phyloP scores from a whole-genome alignment of 1,284 basidiomycete species.

The Leccinum fuscescens region DNA sequence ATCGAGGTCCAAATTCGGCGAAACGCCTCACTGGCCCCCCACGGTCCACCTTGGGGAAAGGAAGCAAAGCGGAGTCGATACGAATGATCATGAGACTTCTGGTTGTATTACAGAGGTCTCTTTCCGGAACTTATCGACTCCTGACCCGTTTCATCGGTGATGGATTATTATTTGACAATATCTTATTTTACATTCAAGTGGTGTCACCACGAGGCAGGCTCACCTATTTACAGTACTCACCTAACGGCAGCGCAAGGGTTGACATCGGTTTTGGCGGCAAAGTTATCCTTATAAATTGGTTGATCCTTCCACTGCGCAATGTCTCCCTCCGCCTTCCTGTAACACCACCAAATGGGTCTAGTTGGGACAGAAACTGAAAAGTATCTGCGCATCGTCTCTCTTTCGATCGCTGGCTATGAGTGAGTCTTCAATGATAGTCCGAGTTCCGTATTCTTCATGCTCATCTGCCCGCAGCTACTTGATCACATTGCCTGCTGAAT shows the following conservation, averaged over 20 bases:
- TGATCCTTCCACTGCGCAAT: neutral
- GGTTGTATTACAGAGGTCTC: neutral
- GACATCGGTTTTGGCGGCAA: neutral
- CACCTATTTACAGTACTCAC: conserved; percentile 4
- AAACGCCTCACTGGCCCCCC: neutral
- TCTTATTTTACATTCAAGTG: neutral
- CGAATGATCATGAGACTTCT: neutral
- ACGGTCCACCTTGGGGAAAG: neutral
- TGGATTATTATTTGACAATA: neutral
- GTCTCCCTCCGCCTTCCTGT: neutral
- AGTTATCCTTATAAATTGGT: conserved; percentile 17
- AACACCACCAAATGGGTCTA: conserved; percentile 13
- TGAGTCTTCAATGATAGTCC: conserved; percentile 10
- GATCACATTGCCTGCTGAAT: conserved; percentile 41
- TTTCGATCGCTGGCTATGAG: conserved; percentile 35
- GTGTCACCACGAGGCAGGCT: neutral
- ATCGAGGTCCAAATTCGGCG: neutral
- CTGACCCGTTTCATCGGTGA: conserved; percentile 8
- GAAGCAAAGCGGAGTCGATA: neutral
- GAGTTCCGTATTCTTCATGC: neutral
- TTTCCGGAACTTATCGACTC: neutral
- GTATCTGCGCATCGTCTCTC: conserved; percentile 31
- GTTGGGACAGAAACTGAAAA: conserved; percentile 27
- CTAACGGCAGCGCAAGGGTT: conserved; percentile 19
- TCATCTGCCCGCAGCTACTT: conserved; percentile 32